Conservation (phyloP, 768 basidiomycete genomes). For the Pleurotus pulmonarius region DNA sequence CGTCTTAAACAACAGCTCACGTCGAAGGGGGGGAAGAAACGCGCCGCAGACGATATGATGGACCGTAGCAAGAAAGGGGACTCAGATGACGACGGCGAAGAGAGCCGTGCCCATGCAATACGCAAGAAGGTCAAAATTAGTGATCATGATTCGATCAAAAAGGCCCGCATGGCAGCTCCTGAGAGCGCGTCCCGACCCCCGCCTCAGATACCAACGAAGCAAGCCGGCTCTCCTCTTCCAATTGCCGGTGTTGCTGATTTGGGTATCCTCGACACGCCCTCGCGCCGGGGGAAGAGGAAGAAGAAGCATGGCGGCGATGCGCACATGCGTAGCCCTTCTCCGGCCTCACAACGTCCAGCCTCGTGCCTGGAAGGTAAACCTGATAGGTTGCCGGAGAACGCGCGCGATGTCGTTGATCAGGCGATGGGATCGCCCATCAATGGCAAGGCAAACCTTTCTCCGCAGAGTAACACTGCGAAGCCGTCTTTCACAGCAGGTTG, state of each 20-base stretch:
- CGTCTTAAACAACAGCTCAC: conserved; percentile 59
- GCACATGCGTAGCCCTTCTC: not conserved
- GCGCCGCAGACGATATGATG: conserved; percentile 36
- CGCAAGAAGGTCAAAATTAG: conserved; percentile 50
- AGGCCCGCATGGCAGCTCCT: not conserved
- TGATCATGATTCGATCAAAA: not conserved
- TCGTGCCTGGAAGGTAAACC: no score
- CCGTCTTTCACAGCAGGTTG: no score
- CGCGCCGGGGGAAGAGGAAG: conserved; percentile 20
- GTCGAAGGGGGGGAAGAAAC: conserved; percentile 43
- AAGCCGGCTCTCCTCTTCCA: no score
- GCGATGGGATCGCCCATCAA: no score
- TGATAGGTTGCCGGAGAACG: no score
- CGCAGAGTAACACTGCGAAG: no score
- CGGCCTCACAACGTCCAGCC: no score
- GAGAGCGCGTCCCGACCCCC: no score
- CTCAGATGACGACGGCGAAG: conserved; percentile 46
- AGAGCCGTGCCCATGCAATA: conserved; percentile 53
- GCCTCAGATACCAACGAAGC: no score
- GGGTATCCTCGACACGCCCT: not conserved
- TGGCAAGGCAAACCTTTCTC: no score
- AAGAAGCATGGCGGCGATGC: conserved; percentile 14
- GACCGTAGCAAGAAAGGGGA: conserved; percentile 15
- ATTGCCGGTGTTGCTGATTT: no score
- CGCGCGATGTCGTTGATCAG: no score